These are phyloP conservation scores for Auriscalpium vulgare DNA, from an alignment of 768 basidiomycete species.

Conservation along the genomic window DNA sequence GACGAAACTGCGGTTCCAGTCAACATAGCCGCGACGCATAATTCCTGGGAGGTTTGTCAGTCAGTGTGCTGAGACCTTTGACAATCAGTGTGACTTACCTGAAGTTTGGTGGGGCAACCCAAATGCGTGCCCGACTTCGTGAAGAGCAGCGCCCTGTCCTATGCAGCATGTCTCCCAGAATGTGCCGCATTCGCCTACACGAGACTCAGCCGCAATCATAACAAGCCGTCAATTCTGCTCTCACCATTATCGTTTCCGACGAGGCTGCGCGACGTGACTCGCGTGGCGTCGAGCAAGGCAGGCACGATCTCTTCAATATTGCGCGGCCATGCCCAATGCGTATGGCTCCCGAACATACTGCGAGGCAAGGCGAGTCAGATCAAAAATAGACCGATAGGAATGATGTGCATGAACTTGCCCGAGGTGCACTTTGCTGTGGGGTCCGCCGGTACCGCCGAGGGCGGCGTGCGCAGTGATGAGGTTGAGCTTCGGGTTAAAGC, in stretches of 20 bases:
- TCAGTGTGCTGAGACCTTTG: background rate
- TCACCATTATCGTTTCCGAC: background rate
- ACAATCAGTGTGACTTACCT: background rate
- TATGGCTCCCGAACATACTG: background rate
- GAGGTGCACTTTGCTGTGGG: background rate
- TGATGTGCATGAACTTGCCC: background rate
- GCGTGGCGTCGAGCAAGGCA: background rate
- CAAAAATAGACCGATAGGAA: background rate
- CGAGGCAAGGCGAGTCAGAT: too few relatives aligned
- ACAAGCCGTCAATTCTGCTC: too few relatives aligned
- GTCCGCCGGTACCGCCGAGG: background rate
- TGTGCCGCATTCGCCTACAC: background rate
- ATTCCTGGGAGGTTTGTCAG: background rate
- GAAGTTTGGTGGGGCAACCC: background rate
- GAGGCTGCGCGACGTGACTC: background rate
- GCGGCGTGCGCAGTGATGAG: background rate
- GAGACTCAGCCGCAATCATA: too few relatives aligned
- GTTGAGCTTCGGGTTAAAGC: background rate
- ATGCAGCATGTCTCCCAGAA: background rate
- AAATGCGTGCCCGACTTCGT: background rate
- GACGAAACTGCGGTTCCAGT: background rate
- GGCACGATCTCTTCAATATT: background rate
- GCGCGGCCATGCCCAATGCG: constrained; percentile 1
- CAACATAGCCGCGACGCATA: background rate
- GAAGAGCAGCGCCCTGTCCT: background rate